Conservation (phyloP, 805 yeast genomes). For the Ogataea thermomethanolica region DNA sequence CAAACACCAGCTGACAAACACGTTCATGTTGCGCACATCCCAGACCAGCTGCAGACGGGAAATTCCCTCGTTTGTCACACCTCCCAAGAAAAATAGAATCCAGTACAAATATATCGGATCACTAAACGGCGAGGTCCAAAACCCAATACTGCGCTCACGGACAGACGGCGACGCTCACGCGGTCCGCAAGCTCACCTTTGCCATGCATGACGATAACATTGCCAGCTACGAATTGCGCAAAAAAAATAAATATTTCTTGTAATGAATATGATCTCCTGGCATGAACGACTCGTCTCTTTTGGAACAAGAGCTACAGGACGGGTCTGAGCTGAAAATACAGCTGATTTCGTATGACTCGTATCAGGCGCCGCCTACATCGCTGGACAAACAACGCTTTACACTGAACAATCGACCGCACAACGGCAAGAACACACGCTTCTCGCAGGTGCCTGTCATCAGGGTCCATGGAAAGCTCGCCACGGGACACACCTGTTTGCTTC, state of each 20-base stretch:
- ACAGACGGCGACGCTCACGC: slow-evolving; percentile 4
- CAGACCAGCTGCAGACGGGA: neutral
- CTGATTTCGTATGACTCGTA: slow-evolving; percentile 66
- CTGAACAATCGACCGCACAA: slow-evolving; percentile 19
- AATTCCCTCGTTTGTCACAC: slow-evolving; percentile 24
- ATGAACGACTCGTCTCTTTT: slow-evolving; percentile 13
- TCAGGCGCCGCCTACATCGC: slow-evolving; percentile 47
- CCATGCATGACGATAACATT: slow-evolving; percentile 14
- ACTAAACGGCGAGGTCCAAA: neutral
- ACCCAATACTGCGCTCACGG: neutral
- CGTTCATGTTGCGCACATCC: slow-evolving; percentile 17
- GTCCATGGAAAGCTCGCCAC: slow-evolving; percentile 68
- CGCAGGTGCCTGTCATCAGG: slow-evolving; percentile 70
- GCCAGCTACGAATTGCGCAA: slow-evolving; percentile 4
- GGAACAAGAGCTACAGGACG: slow-evolving; percentile 5
- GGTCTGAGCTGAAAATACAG: slow-evolving; percentile 43
- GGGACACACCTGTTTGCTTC: slow-evolving; percentile 59
- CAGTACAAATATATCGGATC: slow-evolving; percentile 20
- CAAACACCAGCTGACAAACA: slow-evolving; percentile 18
- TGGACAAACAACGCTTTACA: slow-evolving; percentile 46
- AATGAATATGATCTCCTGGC: neutral
- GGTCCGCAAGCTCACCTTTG: slow-evolving; percentile 13
- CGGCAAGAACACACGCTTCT: slow-evolving; percentile 22
- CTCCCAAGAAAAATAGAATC: slow-evolving; percentile 19
- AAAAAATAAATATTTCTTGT: slow-evolving; percentile 4